These are phyloP conservation scores for Lachnellula subtilissima DNA, from an alignment of 2,329 filamentous ascomycete genomes.

Conservation along the genomic window DNA sequence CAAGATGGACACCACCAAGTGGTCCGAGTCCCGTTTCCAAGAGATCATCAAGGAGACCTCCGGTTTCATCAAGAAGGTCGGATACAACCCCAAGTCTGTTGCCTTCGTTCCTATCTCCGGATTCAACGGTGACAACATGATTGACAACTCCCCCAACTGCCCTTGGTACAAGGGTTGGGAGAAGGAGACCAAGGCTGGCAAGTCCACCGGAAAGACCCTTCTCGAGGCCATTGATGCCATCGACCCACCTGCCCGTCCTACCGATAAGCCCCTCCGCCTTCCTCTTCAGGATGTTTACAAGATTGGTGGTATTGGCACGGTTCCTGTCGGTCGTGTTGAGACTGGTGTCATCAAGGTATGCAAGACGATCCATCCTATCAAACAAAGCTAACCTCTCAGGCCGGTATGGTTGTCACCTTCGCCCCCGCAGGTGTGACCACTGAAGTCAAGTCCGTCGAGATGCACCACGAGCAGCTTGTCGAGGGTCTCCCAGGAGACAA, in stretches of 20 bases:
- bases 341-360: conserved; percentile 81
- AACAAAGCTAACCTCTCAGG: conserved; percentile 59
- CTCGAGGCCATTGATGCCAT: conserved; percentile 98
- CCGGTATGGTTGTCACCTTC: conserved; percentile 94
- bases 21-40: conserved; percentile 91
- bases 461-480: conserved; percentile 98
- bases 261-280: conserved; percentile 99
- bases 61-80: conserved; percentile 99
- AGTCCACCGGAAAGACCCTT: conserved; percentile 91
- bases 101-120: conserved; percentile 99
- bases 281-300: conserved; percentile 99
- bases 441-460: conserved; percentile 99
- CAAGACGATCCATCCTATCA: conserved; percentile 32
- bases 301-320: conserved; percentile 99
- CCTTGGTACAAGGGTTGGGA: conserved; percentile 99
- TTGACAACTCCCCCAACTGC: conserved; percentile 82
- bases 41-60: conserved; percentile 99
- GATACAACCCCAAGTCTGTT: conserved; percentile 99
- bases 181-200: conserved; percentile 91
- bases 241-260: conserved; percentile 85
- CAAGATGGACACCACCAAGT: conserved; percentile 99
- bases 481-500: conserved; percentile 99
- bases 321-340: conserved; percentile 99
- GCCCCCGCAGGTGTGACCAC: conserved; percentile 98
- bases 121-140: conserved; percentile 99